phyloP scores from a whole-genome alignment of 257 asterid genomes.

The Jacaranda mimosifolia region DNA sequence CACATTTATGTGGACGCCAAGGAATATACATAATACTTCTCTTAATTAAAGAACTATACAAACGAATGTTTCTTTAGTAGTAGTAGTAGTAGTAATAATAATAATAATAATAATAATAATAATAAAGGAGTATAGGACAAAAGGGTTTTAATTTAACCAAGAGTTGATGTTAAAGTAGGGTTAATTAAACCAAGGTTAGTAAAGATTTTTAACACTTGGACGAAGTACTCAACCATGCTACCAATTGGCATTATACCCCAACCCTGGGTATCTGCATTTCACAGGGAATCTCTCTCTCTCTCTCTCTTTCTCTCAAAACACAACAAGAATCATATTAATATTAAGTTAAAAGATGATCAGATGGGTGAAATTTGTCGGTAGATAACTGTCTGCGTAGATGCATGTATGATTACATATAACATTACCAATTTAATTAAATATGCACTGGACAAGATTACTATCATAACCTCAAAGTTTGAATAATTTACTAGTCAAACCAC shows the following conservation, averaged over 20 bases:
- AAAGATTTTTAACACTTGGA: slow-evolving; percentile 62
- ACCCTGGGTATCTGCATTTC: slow-evolving; percentile 31
- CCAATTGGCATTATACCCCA: slow-evolving; percentile 52
- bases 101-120: too few species aligned
- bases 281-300: slow-evolving; percentile 37
- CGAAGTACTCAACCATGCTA: slow-evolving; percentile 53
- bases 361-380: slow-evolving; percentile 46
- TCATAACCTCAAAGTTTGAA: slow-evolving; percentile 20
- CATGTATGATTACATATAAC: slow-evolving; percentile 26
- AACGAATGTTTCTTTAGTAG: too few species aligned
- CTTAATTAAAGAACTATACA: not conserved
- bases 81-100: too few species aligned
- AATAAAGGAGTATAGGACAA: not conserved
- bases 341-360: slow-evolving; percentile 26
- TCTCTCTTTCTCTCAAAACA: too few species aligned
- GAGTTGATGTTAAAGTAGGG: not conserved
- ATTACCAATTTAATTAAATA: slow-evolving; percentile 1
- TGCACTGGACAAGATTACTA: not conserved
- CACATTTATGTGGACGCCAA: not conserved
- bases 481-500: slow-evolving; percentile 33
- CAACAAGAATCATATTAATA: not conserved
- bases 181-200: slow-evolving; percentile 34
- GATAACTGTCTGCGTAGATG: slow-evolving; percentile 31
- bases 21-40: not conserved
- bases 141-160: not conserved